Evolutionary conservation across 1,284 basidiomycete species (phyloP).

Genomic region (Hortiboletus rubellus): DNA sequence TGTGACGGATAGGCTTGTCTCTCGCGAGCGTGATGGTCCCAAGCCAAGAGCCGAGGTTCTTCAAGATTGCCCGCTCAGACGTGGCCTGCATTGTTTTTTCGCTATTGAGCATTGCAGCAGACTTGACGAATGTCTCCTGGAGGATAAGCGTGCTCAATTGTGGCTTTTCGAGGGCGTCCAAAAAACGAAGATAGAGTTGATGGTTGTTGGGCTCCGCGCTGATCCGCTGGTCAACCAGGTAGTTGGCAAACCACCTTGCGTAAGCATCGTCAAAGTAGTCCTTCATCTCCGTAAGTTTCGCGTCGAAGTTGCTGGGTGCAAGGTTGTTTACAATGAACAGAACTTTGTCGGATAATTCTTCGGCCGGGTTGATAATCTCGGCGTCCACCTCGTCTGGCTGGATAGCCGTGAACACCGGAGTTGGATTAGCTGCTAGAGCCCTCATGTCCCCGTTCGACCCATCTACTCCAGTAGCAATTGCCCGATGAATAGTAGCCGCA

Average conservation of each 20-base stretch:
- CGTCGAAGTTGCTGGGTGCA: conserved; percentile 90
- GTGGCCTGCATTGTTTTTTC: conserved; percentile 87
- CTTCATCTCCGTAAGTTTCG: conserved; percentile 83
- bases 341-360: conserved; percentile 91
- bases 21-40: conserved; percentile 92
- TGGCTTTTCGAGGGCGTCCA: conserved; percentile 78
- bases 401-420: conserved; percentile 71
- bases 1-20: conserved; percentile 90
- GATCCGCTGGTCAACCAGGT: conserved; percentile 95
- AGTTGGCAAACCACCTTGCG: conserved; percentile 96
- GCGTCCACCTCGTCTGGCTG: conserved; percentile 63
- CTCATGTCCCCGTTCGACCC: conserved; percentile 42
- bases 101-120: conserved; percentile 83
- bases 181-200: conserved; percentile 89
- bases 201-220: conserved; percentile 98
- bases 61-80: conserved; percentile 84
- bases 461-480: conserved; percentile 57
- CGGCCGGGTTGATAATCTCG: conserved; percentile 71
- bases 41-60: conserved; percentile 96
- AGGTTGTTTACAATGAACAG: conserved; percentile 99
- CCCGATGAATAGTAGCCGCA: conserved; percentile 71
- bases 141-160: conserved; percentile 75
- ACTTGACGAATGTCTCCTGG: conserved; percentile 93
- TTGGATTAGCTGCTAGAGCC: conserved; percentile 42
- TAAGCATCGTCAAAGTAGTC: conserved; percentile 79